Base-by-base conservation (phyloP, 768 basidiomycete species). In the Hypholoma sublateritium region DNA sequence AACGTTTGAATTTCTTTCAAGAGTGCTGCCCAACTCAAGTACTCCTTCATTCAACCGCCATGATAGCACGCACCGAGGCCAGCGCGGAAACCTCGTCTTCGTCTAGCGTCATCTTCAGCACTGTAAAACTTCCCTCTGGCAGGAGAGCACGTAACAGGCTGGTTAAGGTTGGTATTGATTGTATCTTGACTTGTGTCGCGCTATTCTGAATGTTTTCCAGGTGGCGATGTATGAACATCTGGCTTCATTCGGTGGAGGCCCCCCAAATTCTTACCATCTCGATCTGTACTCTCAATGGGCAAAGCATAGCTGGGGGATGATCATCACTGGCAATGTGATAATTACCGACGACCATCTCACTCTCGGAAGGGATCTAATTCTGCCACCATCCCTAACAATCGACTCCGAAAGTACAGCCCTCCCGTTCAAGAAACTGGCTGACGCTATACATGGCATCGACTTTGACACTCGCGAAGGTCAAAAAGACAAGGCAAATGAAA, bases 211-310 rank as follows among this genome's bases (percentile, higher is more conserved):
- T 21, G 21, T 32, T 19, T 25, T 21, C 44, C 21, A 98, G 93
- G 91, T 84, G n/a, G 87, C 95, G 0, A 79, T 95, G 81, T 95
- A 95, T 61, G 95, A 98, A 69, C 88, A 93, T 64, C 76, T 96
- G 9, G 81, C 87, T 0, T 60, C 69, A 3, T 74, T 87, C 28
- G 72, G 73, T 9, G 90, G 92, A 19, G 91, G 92, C 0, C 80
- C 82, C 9, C 94, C 95, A 0, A 92, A 89, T 59, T 63, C 72
- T 13, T 69, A 76, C 43, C 90, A 94, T 68, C 65, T 78, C 35
- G 64, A 71, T 0, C 76, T 97, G 25, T 97, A 98, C 67, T 70
- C 80, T 0, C 74, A 76, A 62, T 98, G 95, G 94, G 83, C 85
- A 1, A 69, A 74, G 51, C 81, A 88, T 11, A 79, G 80, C 46